A percentile compares a stretch with the other conserved stretches of the same genome.
These are phyloP conservation scores for Metschnikowia borealis DNA, from an alignment of 805 yeast species.

Conservation along the genomic window DNA sequence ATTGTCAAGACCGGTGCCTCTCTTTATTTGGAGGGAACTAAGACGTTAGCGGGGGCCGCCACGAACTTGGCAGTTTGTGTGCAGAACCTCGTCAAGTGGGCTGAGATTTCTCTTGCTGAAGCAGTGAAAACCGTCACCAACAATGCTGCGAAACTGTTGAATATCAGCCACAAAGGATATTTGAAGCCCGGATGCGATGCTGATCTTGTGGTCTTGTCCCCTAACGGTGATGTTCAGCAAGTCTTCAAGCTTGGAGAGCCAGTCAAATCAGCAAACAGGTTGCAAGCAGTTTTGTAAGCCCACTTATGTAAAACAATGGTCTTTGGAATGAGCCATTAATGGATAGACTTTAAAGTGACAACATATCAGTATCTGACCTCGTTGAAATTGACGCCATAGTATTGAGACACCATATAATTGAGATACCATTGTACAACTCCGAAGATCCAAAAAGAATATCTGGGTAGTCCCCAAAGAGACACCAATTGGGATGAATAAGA, in stretches of 20 bases:
- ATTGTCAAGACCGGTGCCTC: conserved; percentile 47
- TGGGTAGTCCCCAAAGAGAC: too few species aligned
- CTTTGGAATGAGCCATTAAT: too few species aligned
- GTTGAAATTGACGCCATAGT: too few species aligned
- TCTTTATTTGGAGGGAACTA: conserved; percentile 48
- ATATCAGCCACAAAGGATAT: conserved; percentile 45
- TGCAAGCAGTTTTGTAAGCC: conserved; percentile 6
- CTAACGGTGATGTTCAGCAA: conserved; percentile 39
- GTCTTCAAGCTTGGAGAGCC: conserved; percentile 49
- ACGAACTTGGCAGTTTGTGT: conserved; percentile 50
- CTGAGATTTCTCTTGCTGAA: conserved; percentile 42
- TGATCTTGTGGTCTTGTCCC: conserved; percentile 47
- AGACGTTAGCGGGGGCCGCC: conserved; percentile 61
- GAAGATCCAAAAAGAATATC: too few species aligned
- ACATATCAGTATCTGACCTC: too few species aligned
- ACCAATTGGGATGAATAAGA: too few species aligned
- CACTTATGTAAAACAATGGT: not conserved
- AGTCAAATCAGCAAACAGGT: conserved; percentile 3
- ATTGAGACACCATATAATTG: too few species aligned
- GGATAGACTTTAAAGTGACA: too few species aligned
- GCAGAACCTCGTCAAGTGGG: conserved; percentile 49
- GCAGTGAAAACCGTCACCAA: conserved; percentile 57
- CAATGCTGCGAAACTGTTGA: conserved; percentile 49
- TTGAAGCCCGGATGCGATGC: conserved; percentile 53
- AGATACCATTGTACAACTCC: too few species aligned